phyloP scores from a whole-genome alignment of 495 filamentous ascomycete species.

The Aspergillus sparsus region DNA sequence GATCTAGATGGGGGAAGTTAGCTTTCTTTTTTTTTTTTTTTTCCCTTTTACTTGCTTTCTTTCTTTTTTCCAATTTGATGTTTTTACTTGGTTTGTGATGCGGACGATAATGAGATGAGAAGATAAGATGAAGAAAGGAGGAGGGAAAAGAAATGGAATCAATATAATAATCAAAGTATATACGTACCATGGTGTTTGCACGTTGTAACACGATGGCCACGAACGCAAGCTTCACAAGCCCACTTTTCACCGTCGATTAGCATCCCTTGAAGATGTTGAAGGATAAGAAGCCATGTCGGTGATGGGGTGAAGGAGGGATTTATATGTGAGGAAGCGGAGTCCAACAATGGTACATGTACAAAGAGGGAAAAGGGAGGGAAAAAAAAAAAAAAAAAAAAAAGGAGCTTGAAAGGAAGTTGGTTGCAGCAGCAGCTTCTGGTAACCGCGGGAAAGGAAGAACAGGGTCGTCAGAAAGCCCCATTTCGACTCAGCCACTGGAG shows the following conservation, averaged over 20 bases:
- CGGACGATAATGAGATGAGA: neutral
- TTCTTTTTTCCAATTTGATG: too few species aligned
- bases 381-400: conserved; percentile 6
- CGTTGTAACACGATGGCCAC: conserved; percentile 78
- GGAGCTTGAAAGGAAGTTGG: conserved; percentile 4
- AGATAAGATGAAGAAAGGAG: conserved; percentile 23
- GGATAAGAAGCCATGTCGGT: conserved; percentile 4
- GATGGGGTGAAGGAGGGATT: conserved; percentile 15
- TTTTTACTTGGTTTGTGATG: neutral
- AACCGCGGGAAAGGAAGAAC: conserved; percentile 2
- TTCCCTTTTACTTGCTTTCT: too few species aligned
- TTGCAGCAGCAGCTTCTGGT: conserved; percentile 1
- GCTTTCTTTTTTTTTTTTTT: neutral
- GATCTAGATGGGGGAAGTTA: conserved; percentile 50
- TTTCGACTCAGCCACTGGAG: conserved; percentile 4
- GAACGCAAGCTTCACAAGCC: conserved; percentile 89
- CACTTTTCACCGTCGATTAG: conserved; percentile 87
- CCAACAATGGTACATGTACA: conserved; percentile 3
- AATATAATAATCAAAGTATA: neutral
- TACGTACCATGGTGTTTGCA: conserved; percentile 52
- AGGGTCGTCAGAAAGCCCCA: conserved; percentile 5
- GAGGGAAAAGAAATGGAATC: conserved; percentile 26
- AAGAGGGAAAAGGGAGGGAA: conserved; percentile 2
- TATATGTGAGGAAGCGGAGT: conserved; percentile 16
- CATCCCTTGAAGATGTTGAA: conserved; percentile 51